Base-by-base conservation (phyloP, 2,329 filamentous ascomycete genomes). In the Colletotrichum sp. region DNA sequence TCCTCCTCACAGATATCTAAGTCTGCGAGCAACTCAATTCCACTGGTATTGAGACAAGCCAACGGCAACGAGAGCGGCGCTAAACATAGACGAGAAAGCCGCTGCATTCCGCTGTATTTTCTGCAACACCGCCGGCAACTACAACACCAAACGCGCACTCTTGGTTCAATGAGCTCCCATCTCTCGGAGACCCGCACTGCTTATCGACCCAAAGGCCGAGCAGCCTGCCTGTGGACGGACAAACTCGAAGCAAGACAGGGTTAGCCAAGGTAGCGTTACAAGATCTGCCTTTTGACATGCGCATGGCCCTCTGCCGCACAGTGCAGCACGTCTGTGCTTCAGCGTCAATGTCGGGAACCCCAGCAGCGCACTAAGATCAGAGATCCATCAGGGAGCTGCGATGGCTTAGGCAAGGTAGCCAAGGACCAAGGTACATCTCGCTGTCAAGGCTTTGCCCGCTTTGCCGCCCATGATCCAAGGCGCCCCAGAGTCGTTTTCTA, bases 231-330 rank as follows among this genome's bases (percentile, higher is more conserved):
- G 34, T 15, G 62, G 30, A 68, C 12, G n/a, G 36, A 49, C 71
- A 59, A 34, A 62, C 36, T 62, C 26, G 30, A 66, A 49, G 32
- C 67, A 24, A 44, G 66, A 57, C 70, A 69, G 65, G 74, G 74
- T 69, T 65, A 36, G 64, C 70, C 73, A 68, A 69, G 18, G 72
- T 76, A 76, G 75, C 71, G 75, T 76, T 75, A 57, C 66, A 76
- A 76, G 75, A 76, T 76, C 75, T 71, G 52, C 71, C 67, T 24
- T 74, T 73, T 76, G 74, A 76, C 74, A 76, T 75, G 66, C 75
- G 75, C 75, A 71, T 75, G 66, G 71, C 66, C 72, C 71, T 76
- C 75, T 75, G 63, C 74, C 71, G 74, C 75, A 76, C 75, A 76
- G 75, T 75, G 72, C 75, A 76, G 71, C 62, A 75, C 15, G 75